Evolutionary conservation across 805 yeast species (phyloP), one percentile per base, ranked within the genome.

Genomic region (Lachancea fermentati): DNA sequence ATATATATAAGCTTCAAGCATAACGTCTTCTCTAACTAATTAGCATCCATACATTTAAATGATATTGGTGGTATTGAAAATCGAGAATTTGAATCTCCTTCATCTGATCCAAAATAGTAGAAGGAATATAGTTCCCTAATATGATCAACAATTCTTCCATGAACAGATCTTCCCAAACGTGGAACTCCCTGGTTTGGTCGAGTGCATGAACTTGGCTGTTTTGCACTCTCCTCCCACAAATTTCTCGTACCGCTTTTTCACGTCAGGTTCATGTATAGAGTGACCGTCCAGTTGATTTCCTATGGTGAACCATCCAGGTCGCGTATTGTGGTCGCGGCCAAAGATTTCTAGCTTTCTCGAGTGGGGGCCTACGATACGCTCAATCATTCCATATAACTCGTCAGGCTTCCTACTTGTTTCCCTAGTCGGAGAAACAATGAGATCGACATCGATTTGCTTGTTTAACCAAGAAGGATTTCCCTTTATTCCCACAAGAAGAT

Each of bases 361-460:
- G 43, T 79, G 75, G 3, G 68, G 68, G 0, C 96, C 97, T 3
- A 81, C 96, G 31, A 89, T 55, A 43, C 96, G 67, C 50, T 91
- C 97, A 11, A 84, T 81, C 45, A 91, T 78, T 6, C 81, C 93
- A 57, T 89, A 89, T 11, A 82, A 64, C 66, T 89, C 96, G 57
- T 86, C 96, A 0, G 97, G 97, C 57, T 89, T 89, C 49, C 95
- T 72, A 52, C 87, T 79, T 1, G 95, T 85, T 55, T 89, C 96
- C 49, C 96, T 72, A 0, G 97, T 85, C 1, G 82, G 72, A 6
- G 95, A 81, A 1, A 87, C 91, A 32, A 89, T 70, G 5, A 82
- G 64, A 55, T 89, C 96, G 3, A 81, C 67, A 57, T 89, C 96
- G 13, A 84, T 60, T 22, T 75, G 69, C 39, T 69, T 65, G 42